Percentiles rank a stretch among this genome's conserved stretches.
Evolutionary conservation across 2,329 filamentous ascomycete genomes (phyloP).

Genomic region (Cordyceps farinosa): DNA sequence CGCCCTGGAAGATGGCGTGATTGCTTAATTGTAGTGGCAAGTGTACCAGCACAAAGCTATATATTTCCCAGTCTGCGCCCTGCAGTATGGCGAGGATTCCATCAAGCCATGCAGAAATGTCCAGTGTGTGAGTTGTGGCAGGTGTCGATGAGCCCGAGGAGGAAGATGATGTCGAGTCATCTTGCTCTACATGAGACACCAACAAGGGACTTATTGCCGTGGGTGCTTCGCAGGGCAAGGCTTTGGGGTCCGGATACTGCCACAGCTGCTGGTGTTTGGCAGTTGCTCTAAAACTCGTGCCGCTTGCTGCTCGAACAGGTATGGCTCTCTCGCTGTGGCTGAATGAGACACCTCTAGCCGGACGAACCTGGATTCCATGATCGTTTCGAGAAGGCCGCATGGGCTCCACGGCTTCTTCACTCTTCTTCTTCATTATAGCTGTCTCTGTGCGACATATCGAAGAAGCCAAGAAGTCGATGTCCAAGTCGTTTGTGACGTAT

Average conservation of each 20-base stretch:
- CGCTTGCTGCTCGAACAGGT: slow-evolving; percentile 41
- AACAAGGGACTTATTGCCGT: slow-evolving; percentile 49
- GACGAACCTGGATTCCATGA: slow-evolving; percentile 34
- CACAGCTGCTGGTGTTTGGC: slow-evolving; percentile 51
- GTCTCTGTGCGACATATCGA: slow-evolving; percentile 64
- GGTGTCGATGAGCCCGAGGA: slow-evolving; percentile 25
- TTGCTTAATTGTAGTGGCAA: slow-evolving; percentile 86
- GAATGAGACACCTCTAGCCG: slow-evolving; percentile 51
- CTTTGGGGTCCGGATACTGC: slow-evolving; percentile 54
- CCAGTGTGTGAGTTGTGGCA: slow-evolving; percentile 44
- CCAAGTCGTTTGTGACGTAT: slow-evolving; percentile 65
- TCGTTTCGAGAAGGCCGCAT: slow-evolving; percentile 45
- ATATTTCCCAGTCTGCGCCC: slow-evolving; percentile 84
- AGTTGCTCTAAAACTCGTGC: slow-evolving; percentile 33
- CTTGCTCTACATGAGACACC: slow-evolving; percentile 37
- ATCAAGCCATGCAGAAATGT: slow-evolving; percentile 71
- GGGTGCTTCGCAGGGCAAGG: slow-evolving; percentile 48
- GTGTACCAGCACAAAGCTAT: slow-evolving; percentile 84
- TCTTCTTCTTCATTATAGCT: slow-evolving; percentile 47
- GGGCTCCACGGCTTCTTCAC: slow-evolving; percentile 48
- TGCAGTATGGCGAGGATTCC: slow-evolving; percentile 69
- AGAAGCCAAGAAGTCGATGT: slow-evolving; percentile 69
- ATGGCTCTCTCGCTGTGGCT: slow-evolving; percentile 44
- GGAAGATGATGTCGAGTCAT: slow-evolving; percentile 24
- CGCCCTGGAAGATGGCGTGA: slow-evolving; percentile 74